Base-by-base conservation (phyloP, 1,284 basidiomycete genomes). In the Bjerkandera adusta region DNA sequence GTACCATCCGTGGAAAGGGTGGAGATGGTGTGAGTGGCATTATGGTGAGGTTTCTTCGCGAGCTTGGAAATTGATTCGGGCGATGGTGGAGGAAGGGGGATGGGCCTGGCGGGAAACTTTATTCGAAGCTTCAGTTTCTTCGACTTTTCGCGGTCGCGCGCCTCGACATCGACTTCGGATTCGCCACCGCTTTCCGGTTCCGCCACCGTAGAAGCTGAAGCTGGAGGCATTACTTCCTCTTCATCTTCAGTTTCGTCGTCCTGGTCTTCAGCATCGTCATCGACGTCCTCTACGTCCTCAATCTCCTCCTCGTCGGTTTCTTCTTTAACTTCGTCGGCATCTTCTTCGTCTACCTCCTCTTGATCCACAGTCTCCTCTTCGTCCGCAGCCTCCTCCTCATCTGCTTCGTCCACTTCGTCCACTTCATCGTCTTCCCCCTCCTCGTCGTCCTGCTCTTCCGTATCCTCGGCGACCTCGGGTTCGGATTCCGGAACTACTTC, bases 111-210 rank as follows among this genome's bases (percentile, higher is more conserved):
- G 22, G 65, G 59, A 47, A 67, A 58, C 51, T 64, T 68, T 57
- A 72, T 65, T 46, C 66, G 68, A 11, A 72, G 54, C 54, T 72
- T 77, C 25, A 70, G 59, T 43, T 62, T 64, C 51, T 65, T 63
- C 29, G 62, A 61, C 22, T 52, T 55, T 21, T 55, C 47, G 29
- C 46, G 51, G 10, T 57, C 59, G 30, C 54, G 36, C 26, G 55
- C 55, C 30, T 64, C 61, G 39, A 49, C 35, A 36, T 61, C 61
- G 11, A 61, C 50, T 43, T 62, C 62, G 11, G 62, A 62, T 42
- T 62, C 62, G n/a, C 59, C 62, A 22, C 57, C 53, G 27, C 51
- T 55, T 41, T 58, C 54, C 7, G 55, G 51, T 36, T 42, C 33
- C 36, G 41, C 33, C 21, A 38, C 36, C 3, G 20, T 21, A n/a